phyloP scores from a whole-genome alignment of 2,329 filamentous ascomycete genomes.

The Leptographium procerum region DNA sequence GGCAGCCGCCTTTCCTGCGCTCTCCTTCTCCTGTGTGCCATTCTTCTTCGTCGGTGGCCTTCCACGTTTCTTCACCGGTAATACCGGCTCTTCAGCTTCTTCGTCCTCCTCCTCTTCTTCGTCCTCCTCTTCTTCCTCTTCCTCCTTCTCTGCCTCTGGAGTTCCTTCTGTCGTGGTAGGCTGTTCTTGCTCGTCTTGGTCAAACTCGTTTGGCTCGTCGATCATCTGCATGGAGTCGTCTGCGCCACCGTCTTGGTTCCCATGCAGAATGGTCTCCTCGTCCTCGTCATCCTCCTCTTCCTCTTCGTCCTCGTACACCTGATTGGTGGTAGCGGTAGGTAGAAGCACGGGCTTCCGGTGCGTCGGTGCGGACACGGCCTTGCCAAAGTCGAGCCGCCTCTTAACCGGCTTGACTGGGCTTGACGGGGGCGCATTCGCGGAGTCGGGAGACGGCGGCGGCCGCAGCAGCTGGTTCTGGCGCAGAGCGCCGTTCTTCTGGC shows the following conservation, averaged over 20 bases:
- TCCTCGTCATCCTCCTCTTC: constrained; percentile 18
- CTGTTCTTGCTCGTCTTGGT: constrained; percentile 17
- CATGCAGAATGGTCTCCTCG: constrained; percentile 15
- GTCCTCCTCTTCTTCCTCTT: neutral
- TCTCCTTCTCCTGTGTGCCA: neutral
- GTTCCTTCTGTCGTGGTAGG: neutral
- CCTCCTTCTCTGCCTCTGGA: neutral
- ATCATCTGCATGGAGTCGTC: constrained; percentile 34
- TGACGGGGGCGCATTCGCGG: constrained; percentile 19
- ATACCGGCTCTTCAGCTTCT: neutral
- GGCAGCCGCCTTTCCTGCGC: neutral
- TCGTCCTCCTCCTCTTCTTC: constrained; percentile 14
- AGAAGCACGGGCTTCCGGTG: constrained; percentile 11
- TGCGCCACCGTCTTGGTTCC: constrained; percentile 15
- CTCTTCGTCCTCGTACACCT: constrained; percentile 14
- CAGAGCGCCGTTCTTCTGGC: constrained; percentile 2
- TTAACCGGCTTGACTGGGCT: constrained; percentile 31
- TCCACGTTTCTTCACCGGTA: neutral
- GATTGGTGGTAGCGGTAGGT: constrained; percentile 5
- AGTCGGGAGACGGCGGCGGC: constrained; percentile 37
- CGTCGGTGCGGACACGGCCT: constrained; percentile 14
- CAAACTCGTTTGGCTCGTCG: constrained; percentile 15
- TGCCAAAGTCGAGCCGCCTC: constrained; percentile 42
- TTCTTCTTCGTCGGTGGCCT: constrained; percentile 2
- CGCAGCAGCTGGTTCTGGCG: constrained; percentile 40